Conservation (phyloP, 768 basidiomycete species). For the Pleurotus giganteus region DNA sequence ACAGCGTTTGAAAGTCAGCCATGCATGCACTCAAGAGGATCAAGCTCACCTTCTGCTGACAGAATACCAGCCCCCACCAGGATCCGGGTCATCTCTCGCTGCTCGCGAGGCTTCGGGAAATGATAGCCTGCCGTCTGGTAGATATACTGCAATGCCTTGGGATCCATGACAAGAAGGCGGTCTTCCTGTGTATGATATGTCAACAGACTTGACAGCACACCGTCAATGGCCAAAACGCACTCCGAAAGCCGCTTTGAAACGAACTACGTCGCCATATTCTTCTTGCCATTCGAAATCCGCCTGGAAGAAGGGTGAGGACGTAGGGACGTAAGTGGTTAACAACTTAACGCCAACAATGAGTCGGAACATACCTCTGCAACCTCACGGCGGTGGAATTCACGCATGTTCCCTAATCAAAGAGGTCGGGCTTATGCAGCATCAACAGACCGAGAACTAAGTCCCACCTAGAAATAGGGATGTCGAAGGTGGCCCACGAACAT, state of each 20-base stretch:
- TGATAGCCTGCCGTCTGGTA: constrained; percentile 41
- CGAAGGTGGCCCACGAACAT: constrained; percentile 32
- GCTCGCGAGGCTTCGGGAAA: constrained; percentile 38
- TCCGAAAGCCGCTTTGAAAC: constrained; percentile 35
- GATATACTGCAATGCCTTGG: constrained; percentile 47
- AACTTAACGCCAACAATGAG: constrained; percentile 11
- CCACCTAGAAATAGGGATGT: constrained; percentile 39
- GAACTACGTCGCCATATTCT: constrained; percentile 38
- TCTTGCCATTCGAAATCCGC: constrained; percentile 45
- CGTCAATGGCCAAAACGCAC: constrained; percentile 19
- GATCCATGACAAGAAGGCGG: constrained; percentile 43
- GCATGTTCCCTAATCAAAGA: constrained; percentile 22
- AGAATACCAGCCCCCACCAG: constrained; percentile 32
- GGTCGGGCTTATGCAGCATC: background rate
- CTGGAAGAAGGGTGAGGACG: constrained; percentile 23
- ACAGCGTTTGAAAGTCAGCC: no score
- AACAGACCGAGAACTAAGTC: background rate
- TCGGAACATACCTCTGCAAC: constrained; percentile 27
- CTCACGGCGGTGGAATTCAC: constrained; percentile 28
- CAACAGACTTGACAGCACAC: background rate
- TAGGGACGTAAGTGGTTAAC: constrained; percentile 9
- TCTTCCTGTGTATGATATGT: constrained; percentile 32
- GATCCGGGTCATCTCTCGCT: constrained; percentile 33
- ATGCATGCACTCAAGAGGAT: constrained; percentile 8
- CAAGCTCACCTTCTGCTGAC: constrained; percentile 38